Percentiles rank a stretch among this genome's conserved stretches.
Evolutionary conservation across 441 rosid species (phyloP).

Genomic region (Cnidoscolus chayamansa): DNA sequence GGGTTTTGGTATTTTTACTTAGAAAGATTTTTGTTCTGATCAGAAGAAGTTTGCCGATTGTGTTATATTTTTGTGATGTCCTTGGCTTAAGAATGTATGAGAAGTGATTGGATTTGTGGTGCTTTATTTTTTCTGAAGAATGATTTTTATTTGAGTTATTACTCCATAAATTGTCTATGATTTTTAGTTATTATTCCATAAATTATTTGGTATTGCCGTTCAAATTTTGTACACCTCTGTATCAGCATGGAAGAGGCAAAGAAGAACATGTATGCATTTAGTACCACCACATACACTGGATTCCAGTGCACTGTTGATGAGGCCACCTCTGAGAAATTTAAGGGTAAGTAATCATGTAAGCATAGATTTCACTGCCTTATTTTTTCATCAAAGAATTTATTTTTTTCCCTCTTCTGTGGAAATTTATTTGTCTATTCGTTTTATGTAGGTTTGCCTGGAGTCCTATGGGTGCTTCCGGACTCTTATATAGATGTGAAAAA

Average conservation of each 20-base stretch:
- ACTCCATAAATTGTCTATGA: too few species aligned
- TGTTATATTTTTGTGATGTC: neutral
- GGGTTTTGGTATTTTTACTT: neutral
- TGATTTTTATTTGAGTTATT: too few species aligned
- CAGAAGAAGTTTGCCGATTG: neutral
- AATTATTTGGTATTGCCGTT: neutral
- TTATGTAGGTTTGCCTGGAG: constrained; percentile 86
- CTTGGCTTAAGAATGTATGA: neutral
- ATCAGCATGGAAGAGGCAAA: constrained; percentile 95
- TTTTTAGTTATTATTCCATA: neutral
- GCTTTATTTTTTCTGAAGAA: neutral
- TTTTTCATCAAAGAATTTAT: neutral
- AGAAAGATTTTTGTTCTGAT: neutral
- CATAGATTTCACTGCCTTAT: neutral
- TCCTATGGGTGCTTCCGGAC: constrained; percentile 96
- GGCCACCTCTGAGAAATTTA: constrained; percentile 95
- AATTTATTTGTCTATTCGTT: constrained; percentile 4
- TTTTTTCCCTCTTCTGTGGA: neutral
- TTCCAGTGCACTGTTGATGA: constrained; percentile 90
- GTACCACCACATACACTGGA: constrained; percentile 92
- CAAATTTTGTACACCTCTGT: constrained; percentile 9
- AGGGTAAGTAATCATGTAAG: constrained; percentile 43
- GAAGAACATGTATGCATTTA: constrained; percentile 94
- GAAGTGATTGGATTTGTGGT: neutral
- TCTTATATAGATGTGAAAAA: constrained; percentile 93